These are phyloP conservation scores for Apiospora saccharicola DNA, from an alignment of 2,329 filamentous ascomycete genomes.

Conservation along the genomic window DNA sequence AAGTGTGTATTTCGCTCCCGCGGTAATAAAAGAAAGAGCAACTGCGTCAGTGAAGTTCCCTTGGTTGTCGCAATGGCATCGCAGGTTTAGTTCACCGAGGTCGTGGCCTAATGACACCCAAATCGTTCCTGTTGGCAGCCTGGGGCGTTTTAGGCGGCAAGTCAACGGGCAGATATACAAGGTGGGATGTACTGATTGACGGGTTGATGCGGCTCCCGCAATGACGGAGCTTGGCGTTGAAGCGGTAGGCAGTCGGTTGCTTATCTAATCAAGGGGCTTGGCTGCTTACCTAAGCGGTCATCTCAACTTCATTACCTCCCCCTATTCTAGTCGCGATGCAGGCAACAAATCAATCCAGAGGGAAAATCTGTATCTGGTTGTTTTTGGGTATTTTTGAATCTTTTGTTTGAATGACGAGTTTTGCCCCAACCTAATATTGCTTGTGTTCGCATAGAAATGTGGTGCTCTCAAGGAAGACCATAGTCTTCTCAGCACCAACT, in stretches of 20 bases:
- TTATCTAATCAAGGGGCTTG: not conserved
- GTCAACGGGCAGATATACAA: not conserved
- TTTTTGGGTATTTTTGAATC: no score
- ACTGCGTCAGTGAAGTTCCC: not conserved
- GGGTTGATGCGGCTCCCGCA: not conserved
- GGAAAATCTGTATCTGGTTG: not conserved
- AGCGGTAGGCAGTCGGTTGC: not conserved
- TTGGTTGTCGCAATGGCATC: slow-evolving; percentile 10
- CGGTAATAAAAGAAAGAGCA: not conserved
- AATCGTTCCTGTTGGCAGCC: not conserved
- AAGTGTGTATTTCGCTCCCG: not conserved
- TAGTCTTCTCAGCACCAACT: no score
- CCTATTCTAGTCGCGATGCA: not conserved
- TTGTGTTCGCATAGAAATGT: no score
- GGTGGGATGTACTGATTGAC: slow-evolving; percentile 12
- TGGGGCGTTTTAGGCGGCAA: slow-evolving; percentile 19
- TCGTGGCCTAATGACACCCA: not conserved
- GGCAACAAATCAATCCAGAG: not conserved
- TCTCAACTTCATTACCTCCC: not conserved
- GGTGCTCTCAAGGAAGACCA: no score
- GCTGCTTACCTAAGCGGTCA: not conserved
- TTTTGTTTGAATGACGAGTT: no score
- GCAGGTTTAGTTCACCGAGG: not conserved
- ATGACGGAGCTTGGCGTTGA: slow-evolving; percentile 18
- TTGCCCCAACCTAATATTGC: no score